Evolutionary conservation across 768 basidiomycete species (phyloP).

Genomic region (Kwoniella sp.): DNA sequence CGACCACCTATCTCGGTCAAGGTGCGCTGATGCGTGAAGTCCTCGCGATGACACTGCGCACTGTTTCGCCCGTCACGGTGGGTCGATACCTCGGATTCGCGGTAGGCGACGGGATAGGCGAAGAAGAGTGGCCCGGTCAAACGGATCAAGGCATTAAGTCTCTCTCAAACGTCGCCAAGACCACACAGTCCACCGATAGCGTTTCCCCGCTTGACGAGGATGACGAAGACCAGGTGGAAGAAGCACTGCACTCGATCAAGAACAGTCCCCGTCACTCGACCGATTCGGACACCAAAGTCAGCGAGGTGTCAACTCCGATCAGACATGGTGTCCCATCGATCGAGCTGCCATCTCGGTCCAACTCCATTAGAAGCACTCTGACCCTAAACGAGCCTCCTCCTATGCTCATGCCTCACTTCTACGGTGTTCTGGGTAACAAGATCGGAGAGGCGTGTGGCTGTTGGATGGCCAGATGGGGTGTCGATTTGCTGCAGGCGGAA

Average conservation of each 20-base stretch:
- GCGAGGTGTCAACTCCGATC: slow-evolving; percentile 8
- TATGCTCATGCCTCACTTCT: slow-evolving; percentile 61
- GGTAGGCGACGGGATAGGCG: slow-evolving; percentile 68
- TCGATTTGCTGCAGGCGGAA: slow-evolving; percentile 75
- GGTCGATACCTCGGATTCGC: slow-evolving; percentile 79
- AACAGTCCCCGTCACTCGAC: slow-evolving; percentile 20
- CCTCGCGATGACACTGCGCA: slow-evolving; percentile 69
- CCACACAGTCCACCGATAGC: background rate
- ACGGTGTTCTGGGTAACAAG: slow-evolving; percentile 86
- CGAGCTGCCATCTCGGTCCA: slow-evolving; percentile 16
- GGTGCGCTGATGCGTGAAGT: slow-evolving; percentile 75
- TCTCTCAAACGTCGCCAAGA: slow-evolving; percentile 18
- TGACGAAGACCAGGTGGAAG: slow-evolving; percentile 25
- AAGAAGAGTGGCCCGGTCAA: slow-evolving; percentile 59
- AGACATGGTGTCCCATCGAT: slow-evolving; percentile 13
- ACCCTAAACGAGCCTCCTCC: slow-evolving; percentile 19
- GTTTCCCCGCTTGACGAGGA: slow-evolving; percentile 7
- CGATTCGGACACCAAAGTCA: slow-evolving; percentile 23
- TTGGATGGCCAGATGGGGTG: slow-evolving; percentile 85
- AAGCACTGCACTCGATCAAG: slow-evolving; percentile 1
- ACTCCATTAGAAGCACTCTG: slow-evolving; percentile 11
- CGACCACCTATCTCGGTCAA: slow-evolving; percentile 81
- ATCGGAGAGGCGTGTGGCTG: slow-evolving; percentile 86
- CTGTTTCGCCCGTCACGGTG: slow-evolving; percentile 77
- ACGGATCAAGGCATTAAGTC: slow-evolving; percentile 51